Percentiles rank a stretch among this genome's conserved stretches.
Conservation (phyloP, 306 rosid genomes). For the Chamaecrista fasciculata region DNA sequence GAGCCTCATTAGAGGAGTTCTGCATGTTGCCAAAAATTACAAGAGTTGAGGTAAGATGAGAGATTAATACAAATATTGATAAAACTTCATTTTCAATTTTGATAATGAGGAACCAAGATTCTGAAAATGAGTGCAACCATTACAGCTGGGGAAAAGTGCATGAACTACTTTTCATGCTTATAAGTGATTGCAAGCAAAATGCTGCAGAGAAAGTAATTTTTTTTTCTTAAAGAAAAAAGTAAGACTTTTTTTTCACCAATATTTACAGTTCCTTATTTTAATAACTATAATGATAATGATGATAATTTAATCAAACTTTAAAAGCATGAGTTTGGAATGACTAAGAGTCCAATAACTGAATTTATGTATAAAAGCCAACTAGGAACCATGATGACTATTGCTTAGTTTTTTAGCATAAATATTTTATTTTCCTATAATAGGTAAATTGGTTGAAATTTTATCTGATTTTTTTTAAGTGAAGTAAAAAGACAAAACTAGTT, state of each 20-base stretch:
- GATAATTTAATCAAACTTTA: neutral
- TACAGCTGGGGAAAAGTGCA: neutral
- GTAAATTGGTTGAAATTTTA: neutral
- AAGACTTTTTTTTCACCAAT: too few relatives aligned
- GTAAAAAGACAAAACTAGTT: neutral
- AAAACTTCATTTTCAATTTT: neutral
- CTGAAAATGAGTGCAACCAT: neutral
- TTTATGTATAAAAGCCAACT: neutral
- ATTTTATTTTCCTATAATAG: neutral
- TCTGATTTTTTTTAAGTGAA: too few relatives aligned
- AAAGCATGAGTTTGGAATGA: neutral
- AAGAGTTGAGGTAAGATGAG: constrained; percentile 12
- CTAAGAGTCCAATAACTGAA: neutral
- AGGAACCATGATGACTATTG: neutral
- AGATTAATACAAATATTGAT: neutral
- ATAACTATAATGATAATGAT: neutral
- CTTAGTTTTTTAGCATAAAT: neutral
- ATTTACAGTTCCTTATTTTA: neutral
- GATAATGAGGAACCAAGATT: neutral
- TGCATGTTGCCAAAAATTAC: constrained; percentile 38
- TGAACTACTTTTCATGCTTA: neutral
- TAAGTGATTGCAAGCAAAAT: neutral
- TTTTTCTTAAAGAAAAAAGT: too few relatives aligned
- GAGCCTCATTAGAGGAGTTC: constrained; percentile 88
- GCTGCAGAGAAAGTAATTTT: neutral